Evolutionary conservation across 352 stramenopile genomes (phyloP), one percentile per base, ranked within the genome.

Genomic region (Blastocystis sp.): DNA sequence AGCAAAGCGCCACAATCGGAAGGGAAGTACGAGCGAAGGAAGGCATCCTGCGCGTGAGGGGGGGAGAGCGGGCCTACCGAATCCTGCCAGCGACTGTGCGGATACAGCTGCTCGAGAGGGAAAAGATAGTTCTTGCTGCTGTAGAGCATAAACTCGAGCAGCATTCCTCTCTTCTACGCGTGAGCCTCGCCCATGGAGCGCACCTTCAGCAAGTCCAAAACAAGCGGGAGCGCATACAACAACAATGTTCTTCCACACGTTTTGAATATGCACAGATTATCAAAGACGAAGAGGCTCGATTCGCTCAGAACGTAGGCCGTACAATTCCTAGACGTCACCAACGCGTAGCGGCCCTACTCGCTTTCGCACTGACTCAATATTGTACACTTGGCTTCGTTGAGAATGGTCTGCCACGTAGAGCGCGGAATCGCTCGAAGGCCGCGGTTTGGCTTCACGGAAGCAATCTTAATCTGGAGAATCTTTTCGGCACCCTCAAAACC

Each of bases 41-140:
- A 91, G 13, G 45, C 37, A 21, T 90, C 65, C 61, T 67, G 39
- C 37, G 67, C 12, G 59, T 90, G 1, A 91, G 70, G 60, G n/a
- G 3, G 12, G 24, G 26, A 29, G 13, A 60, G 10, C 35, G 51
- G 16, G 19, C 76, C 12, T 63, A 92, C 91, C 90, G 99, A 96
- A 61, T 98, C 96, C 88, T 97, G 93, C 92, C 98, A 99, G 63
- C 93, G 97, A 59, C 94, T 95, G 93, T 99, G 97, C 24, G 96
- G 97, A 91, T 98, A 98, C 85, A 96, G 93, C 91, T 99, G 97
- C 91, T 96, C 95, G n/a, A 97, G 95, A 26, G 97, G 97, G 91
- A 98, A 98, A 10, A 95, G 96, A 91, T 98, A 99, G 93, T 99
- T 99, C 93, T 99, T 99, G 62, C 97, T 94, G 69, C 94, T 98